phyloP scores from a whole-genome alignment of 805 yeast genomes.

The Schwanniomyces polymorphus region DNA sequence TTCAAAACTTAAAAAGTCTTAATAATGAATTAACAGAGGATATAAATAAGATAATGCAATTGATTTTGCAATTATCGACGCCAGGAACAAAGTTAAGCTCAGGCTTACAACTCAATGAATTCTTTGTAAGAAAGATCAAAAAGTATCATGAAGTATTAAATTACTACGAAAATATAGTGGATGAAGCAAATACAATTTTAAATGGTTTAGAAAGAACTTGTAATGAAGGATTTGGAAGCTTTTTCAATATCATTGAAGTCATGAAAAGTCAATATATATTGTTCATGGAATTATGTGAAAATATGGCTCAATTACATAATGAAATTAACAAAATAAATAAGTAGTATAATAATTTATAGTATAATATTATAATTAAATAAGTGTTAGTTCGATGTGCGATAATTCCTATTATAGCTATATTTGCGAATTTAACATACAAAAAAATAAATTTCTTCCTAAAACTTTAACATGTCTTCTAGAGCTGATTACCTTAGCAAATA shows the following conservation, averaged over 20 bases:
- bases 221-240: conserved; percentile 40
- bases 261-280: conserved; percentile 66
- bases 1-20: conserved; percentile 30
- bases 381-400: too few relatives aligned
- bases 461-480: conserved; percentile 15
- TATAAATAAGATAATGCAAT: conserved; percentile 53
- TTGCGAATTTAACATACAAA: neutral
- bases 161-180: conserved; percentile 63
- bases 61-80: conserved; percentile 48
- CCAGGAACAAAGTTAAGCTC: conserved; percentile 62
- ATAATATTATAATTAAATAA: neutral
- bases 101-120: conserved; percentile 53
- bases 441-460: neutral
- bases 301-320: conserved; percentile 66
- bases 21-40: conserved; percentile 47
- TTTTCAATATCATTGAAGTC: conserved; percentile 54
- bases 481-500: conserved; percentile 36
- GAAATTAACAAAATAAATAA: conserved; percentile 21
- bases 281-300: conserved; percentile 75
- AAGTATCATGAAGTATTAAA: conserved; percentile 47
- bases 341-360: neutral
- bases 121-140: conserved; percentile 51
- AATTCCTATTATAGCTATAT: too few relatives aligned
- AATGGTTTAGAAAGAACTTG: conserved; percentile 40
- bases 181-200: conserved; percentile 57